A percentile compares a stretch with the other conserved stretches of the same genome.
Conservation (phyloP, 1,139 yeast genomes). For the Pneumocystis canis region DNA sequence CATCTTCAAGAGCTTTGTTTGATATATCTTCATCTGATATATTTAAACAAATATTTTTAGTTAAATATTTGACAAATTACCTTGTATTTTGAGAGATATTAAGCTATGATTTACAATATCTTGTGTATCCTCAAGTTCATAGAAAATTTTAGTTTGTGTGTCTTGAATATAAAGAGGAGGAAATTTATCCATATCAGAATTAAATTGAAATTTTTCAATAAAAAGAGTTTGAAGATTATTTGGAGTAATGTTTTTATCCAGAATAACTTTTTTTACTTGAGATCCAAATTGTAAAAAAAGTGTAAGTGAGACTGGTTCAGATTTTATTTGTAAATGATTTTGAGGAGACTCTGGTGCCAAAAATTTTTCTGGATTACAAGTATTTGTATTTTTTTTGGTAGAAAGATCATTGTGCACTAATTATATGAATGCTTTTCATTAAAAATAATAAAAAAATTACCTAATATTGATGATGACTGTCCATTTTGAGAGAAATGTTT, state of each 20-base stretch:
- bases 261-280: constrained; percentile 45
- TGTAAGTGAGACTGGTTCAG: constrained; percentile 14
- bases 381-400: background rate
- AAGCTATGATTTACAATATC: constrained; percentile 51
- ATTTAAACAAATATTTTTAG: background rate
- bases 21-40: constrained; percentile 20
- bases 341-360: constrained; percentile 2
- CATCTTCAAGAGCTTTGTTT: constrained; percentile 24
- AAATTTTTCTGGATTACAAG: background rate
- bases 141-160: constrained; percentile 42
- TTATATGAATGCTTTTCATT: background rate
- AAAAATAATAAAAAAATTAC: background rate
- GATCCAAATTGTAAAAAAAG: constrained; percentile 46
- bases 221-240: constrained; percentile 59
- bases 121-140: constrained; percentile 65
- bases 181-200: constrained; percentile 53
- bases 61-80: background rate
- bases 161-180: constrained; percentile 76
- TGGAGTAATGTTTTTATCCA: constrained; percentile 38
- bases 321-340: constrained; percentile 1
- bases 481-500: background rate
- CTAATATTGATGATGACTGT: background rate
- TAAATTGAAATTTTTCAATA: constrained; percentile 74
- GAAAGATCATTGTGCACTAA: background rate
- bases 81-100: constrained; percentile 38